Percentiles rank a stretch among this genome's conserved stretches.
phyloP scores from a whole-genome alignment of 2,329 filamentous ascomycete genomes.

The Microcera coccophila region DNA sequence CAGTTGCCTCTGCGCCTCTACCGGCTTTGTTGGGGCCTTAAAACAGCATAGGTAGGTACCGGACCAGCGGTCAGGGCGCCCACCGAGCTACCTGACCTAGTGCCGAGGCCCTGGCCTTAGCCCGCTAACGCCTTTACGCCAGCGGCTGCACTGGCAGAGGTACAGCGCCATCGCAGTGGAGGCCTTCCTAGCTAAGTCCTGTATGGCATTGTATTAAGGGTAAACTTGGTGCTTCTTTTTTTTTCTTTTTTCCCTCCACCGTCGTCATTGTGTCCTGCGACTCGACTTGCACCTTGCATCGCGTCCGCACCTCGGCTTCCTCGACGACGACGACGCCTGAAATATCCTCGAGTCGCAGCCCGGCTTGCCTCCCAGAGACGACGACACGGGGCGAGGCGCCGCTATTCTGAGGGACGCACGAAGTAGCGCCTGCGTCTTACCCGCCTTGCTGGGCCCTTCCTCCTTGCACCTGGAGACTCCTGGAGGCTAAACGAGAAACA shows the following conservation, averaged over 20 bases:
- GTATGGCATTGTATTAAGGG: too few relatives aligned
- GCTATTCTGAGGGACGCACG: too few relatives aligned
- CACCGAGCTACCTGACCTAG: too few relatives aligned
- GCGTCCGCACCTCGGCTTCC: background rate
- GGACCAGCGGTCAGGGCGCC: too few relatives aligned
- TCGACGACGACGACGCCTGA: background rate
- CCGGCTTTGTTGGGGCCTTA: too few relatives aligned
- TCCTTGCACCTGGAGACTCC: background rate
- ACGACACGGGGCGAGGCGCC: background rate
- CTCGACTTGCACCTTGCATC: background rate
- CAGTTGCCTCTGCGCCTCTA: too few relatives aligned
- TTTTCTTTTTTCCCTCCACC: background rate
- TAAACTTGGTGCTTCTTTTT: too few relatives aligned
- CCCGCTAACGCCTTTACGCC: background rate
- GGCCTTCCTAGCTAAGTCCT: background rate
- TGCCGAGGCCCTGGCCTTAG: too few relatives aligned
- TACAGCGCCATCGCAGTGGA: background rate
- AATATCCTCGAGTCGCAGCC: background rate
- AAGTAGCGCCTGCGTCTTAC: background rate
- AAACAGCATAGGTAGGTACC: too few relatives aligned
- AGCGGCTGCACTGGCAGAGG: background rate
- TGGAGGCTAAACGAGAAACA: background rate
- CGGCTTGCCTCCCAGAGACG: too few relatives aligned
- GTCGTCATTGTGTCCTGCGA: background rate
- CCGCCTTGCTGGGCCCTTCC: background rate